Conservation (phyloP, 2,329 filamentous ascomycete genomes). For the Leptographium flavum region DNA sequence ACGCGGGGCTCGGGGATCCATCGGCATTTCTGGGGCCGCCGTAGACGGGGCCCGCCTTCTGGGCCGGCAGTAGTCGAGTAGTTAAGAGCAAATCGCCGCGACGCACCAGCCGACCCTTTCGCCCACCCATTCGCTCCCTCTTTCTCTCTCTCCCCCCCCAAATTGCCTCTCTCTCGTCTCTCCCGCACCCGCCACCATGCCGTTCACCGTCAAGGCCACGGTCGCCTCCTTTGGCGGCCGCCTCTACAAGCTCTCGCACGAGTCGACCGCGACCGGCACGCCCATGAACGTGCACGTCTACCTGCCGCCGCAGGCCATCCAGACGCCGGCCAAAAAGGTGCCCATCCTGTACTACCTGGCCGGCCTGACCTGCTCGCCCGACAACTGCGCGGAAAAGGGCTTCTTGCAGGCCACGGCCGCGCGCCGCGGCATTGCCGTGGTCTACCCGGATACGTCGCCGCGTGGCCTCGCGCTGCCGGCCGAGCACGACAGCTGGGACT, state of each 20-base stretch:
- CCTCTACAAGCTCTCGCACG: slow-evolving; percentile 85
- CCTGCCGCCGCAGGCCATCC: slow-evolving; percentile 62
- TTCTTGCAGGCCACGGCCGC: slow-evolving; percentile 82
- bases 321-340: slow-evolving; percentile 41
- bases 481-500: slow-evolving; percentile 83
- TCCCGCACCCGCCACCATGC: slow-evolving; percentile 49
- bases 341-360: slow-evolving; percentile 89
- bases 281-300: slow-evolving; percentile 91
- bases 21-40: background rate
- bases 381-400: slow-evolving; percentile 69
- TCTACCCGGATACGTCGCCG: slow-evolving; percentile 92
- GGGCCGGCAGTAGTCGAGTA: background rate
- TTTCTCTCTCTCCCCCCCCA: background rate
- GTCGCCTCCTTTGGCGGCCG: slow-evolving; percentile 89
- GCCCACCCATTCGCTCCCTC: background rate
- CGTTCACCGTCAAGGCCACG: slow-evolving; percentile 77
- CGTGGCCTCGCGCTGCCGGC: slow-evolving; percentile 67
- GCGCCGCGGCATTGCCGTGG: slow-evolving; percentile 71
- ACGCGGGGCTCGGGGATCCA: slow-evolving; percentile 1
- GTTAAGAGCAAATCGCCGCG: no score
- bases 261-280: slow-evolving; percentile 63
- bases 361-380: slow-evolving; percentile 85
- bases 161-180: background rate
- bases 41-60: background rate
- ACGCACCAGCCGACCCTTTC: background rate